phyloP scores from a whole-genome alignment of 306 rosid species.

The Cajanus cajan region DNA sequence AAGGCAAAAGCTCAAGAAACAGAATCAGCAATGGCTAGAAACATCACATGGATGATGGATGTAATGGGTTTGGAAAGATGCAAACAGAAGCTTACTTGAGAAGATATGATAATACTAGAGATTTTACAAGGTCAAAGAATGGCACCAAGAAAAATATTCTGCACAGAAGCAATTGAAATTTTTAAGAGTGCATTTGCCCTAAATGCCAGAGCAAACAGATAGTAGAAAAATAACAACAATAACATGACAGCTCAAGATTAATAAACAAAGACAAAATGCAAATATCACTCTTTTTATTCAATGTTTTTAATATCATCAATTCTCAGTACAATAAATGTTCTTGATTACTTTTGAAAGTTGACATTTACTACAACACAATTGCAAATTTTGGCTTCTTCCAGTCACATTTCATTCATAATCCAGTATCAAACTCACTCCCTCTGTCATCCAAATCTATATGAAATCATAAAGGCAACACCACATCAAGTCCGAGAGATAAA shows the following conservation, averaged over 20 bases:
- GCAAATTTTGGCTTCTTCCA: neutral
- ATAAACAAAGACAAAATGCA: neutral
- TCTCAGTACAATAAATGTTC: neutral
- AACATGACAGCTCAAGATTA: neutral
- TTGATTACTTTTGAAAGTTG: neutral
- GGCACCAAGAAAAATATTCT: neutral
- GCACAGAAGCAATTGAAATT: neutral
- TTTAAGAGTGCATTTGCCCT: neutral
- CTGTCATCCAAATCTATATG: neutral
- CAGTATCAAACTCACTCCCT: neutral
- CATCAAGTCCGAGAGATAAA: neutral
- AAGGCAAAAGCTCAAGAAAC: neutral
- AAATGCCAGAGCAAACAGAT: neutral
- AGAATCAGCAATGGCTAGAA: neutral
- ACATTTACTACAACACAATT: neutral
- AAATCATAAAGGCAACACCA: neutral
- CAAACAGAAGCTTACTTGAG: neutral
- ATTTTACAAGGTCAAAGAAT: neutral
- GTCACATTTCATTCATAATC: neutral
- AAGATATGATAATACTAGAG: neutral
- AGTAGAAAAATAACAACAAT: neutral
- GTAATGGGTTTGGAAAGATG: neutral
- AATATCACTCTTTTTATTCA: neutral
- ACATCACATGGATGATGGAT: neutral
- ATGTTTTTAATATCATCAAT: neutral